These are phyloP conservation scores for Solanum chiquidenum DNA, from an alignment of 257 asterid species.

Conservation along the genomic window DNA sequence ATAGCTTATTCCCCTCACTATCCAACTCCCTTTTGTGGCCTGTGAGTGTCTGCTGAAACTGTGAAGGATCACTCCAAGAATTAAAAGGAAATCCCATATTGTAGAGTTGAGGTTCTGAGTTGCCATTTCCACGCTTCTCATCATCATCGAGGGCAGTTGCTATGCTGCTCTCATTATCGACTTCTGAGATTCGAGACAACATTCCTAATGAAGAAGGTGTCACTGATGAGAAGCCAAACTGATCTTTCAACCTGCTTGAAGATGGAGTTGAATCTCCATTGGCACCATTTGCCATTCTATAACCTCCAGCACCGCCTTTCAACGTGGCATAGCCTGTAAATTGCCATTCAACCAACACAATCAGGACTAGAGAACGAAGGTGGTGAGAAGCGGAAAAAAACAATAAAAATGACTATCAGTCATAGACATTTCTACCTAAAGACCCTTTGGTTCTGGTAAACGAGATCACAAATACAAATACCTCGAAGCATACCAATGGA, in stretches of 20 bases:
- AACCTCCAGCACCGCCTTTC: slow-evolving; percentile 14
- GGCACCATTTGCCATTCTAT: slow-evolving; percentile 19
- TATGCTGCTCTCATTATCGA: slow-evolving; percentile 27
- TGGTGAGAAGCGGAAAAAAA: background rate
- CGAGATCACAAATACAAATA: background rate
- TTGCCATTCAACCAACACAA: background rate
- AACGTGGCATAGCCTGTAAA: slow-evolving; percentile 36
- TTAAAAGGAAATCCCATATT: slow-evolving; percentile 32
- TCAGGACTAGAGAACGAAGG: background rate
- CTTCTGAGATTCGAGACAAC: slow-evolving; percentile 46
- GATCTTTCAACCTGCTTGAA: slow-evolving; percentile 10
- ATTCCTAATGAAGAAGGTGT: slow-evolving; percentile 35
- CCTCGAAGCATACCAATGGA: background rate
- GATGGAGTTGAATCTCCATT: slow-evolving; percentile 22
- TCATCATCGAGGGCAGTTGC: slow-evolving; percentile 7
- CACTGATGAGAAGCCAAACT: slow-evolving; percentile 17
- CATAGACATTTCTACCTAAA: background rate
- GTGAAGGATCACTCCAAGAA: slow-evolving; percentile 49
- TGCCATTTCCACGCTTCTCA: slow-evolving; percentile 13
- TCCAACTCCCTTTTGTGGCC: slow-evolving; percentile 58
- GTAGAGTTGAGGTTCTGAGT: slow-evolving; percentile 23
- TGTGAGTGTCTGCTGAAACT: slow-evolving; percentile 20
- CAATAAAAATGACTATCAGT: background rate
- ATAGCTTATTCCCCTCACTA: slow-evolving; percentile 18
- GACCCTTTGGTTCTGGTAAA: background rate